Percentiles rank a stretch among this genome's conserved stretches.
phyloP scores from a whole-genome alignment of 1,284 basidiomycete species.

The Ganoderma lingzhi region DNA sequence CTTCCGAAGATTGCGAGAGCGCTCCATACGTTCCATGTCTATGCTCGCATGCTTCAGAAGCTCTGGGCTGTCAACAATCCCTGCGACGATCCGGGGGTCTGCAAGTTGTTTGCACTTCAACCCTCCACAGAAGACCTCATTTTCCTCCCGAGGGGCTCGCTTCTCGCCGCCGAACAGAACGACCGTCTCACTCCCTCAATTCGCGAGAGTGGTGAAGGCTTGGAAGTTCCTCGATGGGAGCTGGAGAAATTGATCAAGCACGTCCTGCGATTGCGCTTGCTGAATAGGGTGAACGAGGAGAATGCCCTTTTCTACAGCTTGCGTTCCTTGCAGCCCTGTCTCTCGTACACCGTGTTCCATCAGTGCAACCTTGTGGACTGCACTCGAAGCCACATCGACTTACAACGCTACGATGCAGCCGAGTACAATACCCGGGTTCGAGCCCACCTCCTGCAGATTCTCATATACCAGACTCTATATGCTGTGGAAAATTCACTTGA shows the following conservation, averaged over 20 bases:
- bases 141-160: constrained; percentile 38
- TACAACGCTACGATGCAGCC: constrained; percentile 35
- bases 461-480: constrained; percentile 49
- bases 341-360: constrained; percentile 43
- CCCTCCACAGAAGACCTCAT: constrained; percentile 40
- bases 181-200: constrained; percentile 12
- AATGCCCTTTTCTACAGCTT: constrained; percentile 44
- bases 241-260: constrained; percentile 31
- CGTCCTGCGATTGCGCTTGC: constrained; percentile 41
- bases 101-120: constrained; percentile 50
- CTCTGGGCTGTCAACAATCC: constrained; percentile 41
- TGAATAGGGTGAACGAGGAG: constrained; percentile 44
- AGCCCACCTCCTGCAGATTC: constrained; percentile 56
- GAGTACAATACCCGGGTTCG: constrained; percentile 51
- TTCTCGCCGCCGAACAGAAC: constrained; percentile 24
- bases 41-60: constrained; percentile 44
- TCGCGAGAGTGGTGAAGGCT: constrained; percentile 21
- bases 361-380: constrained; percentile 49
- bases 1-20: constrained; percentile 37
- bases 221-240: constrained; percentile 26
- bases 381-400: constrained; percentile 46
- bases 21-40: constrained; percentile 47
- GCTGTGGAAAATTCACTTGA: constrained; percentile 35
- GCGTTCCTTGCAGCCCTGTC: constrained; percentile 49
- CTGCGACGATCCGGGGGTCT: constrained; percentile 34